phyloP scores from a whole-genome alignment of 768 basidiomycete genomes.

The Pholiota molesta region DNA sequence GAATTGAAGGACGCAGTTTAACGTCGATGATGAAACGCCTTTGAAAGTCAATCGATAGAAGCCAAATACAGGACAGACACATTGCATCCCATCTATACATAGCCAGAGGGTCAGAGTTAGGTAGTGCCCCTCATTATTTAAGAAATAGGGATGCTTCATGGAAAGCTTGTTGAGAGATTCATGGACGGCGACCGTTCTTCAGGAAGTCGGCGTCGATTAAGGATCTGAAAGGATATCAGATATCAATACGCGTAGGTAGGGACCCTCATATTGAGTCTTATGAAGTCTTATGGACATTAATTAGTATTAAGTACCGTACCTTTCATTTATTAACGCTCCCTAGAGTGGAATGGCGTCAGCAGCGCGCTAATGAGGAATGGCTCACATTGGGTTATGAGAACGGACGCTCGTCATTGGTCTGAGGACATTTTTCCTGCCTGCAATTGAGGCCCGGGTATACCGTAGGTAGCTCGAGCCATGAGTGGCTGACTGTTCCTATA shows the following conservation, averaged over 20 bases:
- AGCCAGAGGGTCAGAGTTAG: neutral
- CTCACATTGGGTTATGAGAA: neutral
- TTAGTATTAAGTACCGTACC: neutral
- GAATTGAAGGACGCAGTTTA: neutral
- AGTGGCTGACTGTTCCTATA: neutral
- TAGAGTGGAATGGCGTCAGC: neutral
- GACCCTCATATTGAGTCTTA: neutral
- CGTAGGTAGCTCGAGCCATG: neutral
- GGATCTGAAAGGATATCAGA: conserved; percentile 1
- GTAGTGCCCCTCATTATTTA: neutral
- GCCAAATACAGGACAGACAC: no score
- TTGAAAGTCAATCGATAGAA: conserved; percentile 13
- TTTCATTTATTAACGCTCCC: neutral
- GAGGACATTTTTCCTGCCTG: neutral
- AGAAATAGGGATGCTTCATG: neutral
- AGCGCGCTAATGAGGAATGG: neutral
- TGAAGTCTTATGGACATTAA: neutral
- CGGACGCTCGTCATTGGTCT: neutral
- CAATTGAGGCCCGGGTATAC: neutral
- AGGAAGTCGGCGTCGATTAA: neutral
- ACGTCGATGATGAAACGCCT: conserved; percentile 13
- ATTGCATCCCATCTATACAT: neutral
- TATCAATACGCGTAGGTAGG: neutral
- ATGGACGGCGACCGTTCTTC: neutral
- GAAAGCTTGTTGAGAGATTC: neutral